Percentiles rank a stretch among this genome's conserved stretches.
Conservation (phyloP, 148 eudicot species). For the Arctostaphylos glauca region DNA sequence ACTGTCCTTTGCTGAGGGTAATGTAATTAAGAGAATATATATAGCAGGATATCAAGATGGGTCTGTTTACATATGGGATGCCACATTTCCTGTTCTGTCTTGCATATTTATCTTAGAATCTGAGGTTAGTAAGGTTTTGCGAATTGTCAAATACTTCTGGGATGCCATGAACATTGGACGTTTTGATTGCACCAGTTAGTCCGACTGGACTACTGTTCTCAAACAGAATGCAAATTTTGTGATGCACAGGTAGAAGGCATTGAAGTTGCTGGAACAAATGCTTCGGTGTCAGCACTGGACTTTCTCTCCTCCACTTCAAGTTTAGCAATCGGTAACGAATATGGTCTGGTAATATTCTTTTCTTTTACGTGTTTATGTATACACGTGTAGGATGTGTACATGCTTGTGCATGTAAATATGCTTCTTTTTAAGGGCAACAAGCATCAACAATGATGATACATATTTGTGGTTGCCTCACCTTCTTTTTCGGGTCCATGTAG, state of each 20-base stretch:
- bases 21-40: slow-evolving; percentile 55
- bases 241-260: slow-evolving; percentile 54
- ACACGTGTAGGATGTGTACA: background rate
- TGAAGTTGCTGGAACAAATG: slow-evolving; percentile 49
- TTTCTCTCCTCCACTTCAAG: slow-evolving; percentile 48
- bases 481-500: slow-evolving; percentile 32
- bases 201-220: slow-evolving; percentile 4
- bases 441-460: background rate
- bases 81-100: slow-evolving; percentile 73
- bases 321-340: slow-evolving; percentile 67
- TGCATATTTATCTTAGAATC: slow-evolving; percentile 45
- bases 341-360: slow-evolving; percentile 60
- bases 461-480: slow-evolving; percentile 11
- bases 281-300: slow-evolving; percentile 79
- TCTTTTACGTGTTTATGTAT: background rate
- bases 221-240: slow-evolving; percentile 10
- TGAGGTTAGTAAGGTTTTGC: slow-evolving; percentile 49
- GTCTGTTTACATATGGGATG: slow-evolving; percentile 75
- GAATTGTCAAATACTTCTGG: background rate
- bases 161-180: background rate
- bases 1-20: slow-evolving; percentile 42
- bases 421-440: background rate
- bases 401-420: slow-evolving; percentile 5
- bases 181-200: background rate
- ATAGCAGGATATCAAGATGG: slow-evolving; percentile 97